Conservation (phyloP, 1,139 yeast genomes). For the Magnusiomyces tetraspermus region DNA sequence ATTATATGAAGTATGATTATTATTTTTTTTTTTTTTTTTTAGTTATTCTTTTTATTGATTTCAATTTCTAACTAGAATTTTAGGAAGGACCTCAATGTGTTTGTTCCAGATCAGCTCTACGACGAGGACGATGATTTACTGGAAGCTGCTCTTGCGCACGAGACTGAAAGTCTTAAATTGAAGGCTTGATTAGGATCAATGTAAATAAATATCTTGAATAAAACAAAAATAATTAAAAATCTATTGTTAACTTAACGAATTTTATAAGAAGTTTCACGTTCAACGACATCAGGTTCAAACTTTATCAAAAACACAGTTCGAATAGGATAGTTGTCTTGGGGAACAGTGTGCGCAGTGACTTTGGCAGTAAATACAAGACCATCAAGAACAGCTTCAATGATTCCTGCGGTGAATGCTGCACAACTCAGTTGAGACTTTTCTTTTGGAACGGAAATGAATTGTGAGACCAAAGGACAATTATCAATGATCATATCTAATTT, state of each 20-base stretch:
- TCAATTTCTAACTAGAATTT: neutral
- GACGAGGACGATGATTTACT: constrained; percentile 27
- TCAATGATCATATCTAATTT: constrained; percentile 56
- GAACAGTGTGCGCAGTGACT: constrained; percentile 84
- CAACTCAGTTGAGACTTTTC: constrained; percentile 75
- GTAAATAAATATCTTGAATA: neutral
- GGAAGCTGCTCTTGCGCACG: constrained; percentile 19
- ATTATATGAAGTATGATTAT: constrained; percentile 70
- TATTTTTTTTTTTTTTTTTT: too few species aligned
- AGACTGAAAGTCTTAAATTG: neutral
- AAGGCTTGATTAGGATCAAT: neutral
- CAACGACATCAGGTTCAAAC: constrained; percentile 33
- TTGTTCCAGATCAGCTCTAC: constrained; percentile 19
- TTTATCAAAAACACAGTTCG: constrained; percentile 79
- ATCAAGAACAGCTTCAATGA: constrained; percentile 82
- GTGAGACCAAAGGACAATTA: constrained; percentile 64
- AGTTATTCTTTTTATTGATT: too few species aligned
- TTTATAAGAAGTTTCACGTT: constrained; percentile 12
- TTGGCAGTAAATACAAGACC: constrained; percentile 69
- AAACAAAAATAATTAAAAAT: neutral
- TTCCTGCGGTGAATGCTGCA: constrained; percentile 82
- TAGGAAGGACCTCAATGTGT: constrained; percentile 18
- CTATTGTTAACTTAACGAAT: neutral
- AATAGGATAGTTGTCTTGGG: constrained; percentile 51
- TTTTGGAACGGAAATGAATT: constrained; percentile 69